These are phyloP conservation scores for Cercospora sojina DNA, from an alignment of 2,329 filamentous ascomycete genomes.

Conservation along the genomic window DNA sequence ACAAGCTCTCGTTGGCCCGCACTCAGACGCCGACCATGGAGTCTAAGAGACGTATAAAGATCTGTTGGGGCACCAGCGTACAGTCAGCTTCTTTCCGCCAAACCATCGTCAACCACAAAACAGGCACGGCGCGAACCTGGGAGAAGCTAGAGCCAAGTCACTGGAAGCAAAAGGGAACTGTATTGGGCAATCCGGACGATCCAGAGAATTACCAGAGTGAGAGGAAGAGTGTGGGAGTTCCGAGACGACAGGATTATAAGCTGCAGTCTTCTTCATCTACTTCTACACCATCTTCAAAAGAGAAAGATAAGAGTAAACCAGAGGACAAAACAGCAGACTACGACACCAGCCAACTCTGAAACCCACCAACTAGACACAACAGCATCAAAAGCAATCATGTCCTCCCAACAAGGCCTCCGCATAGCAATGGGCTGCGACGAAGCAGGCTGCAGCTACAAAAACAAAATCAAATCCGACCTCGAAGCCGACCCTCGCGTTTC, in stretches of 20 bases:
- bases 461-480: constrained; percentile 71
- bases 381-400: constrained; percentile 23
- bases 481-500: constrained; percentile 65
- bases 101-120: constrained; percentile 40
- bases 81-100: constrained; percentile 42
- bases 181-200: constrained; percentile 39
- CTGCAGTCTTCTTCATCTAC: background rate
- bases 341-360: constrained; percentile 38
- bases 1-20: constrained; percentile 12
- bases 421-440: constrained; percentile 67
- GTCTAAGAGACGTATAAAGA: constrained; percentile 30
- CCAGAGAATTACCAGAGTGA: constrained; percentile 29
- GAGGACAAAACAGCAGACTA: constrained; percentile 26
- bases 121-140: constrained; percentile 38
- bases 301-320: constrained; percentile 19
- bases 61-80: constrained; percentile 43
- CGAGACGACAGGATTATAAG: constrained; percentile 12
- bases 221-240: constrained; percentile 8
- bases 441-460: constrained; percentile 76
- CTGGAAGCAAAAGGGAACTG: constrained; percentile 34
- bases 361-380: background rate
- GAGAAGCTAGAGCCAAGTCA: constrained; percentile 39
- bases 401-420: constrained; percentile 38
- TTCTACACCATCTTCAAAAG: constrained; percentile 25
- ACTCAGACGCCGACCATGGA: constrained; percentile 19